Evolutionary conservation across 2,329 filamentous ascomycete species (phyloP), one percentile per base, ranked within the genome.

Genomic region (Monilinia aucupariae): DNA sequence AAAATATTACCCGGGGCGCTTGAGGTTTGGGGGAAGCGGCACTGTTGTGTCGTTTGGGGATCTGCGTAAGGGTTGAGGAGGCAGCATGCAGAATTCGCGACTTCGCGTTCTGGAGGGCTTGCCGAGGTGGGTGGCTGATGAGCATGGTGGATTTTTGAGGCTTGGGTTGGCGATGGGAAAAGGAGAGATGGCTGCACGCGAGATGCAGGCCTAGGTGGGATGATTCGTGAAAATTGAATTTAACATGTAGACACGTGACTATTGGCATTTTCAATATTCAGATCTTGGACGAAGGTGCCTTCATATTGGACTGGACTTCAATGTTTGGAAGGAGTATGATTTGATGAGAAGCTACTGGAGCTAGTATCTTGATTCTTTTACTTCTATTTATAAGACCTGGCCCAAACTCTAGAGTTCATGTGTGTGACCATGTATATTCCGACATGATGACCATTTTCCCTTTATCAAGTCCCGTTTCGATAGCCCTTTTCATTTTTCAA

Each of bases 1-100:
- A 97, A 79, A 99, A 97, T 71, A 97, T 85, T 64, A 88, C 80
- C 39, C 20, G 37, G 4, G 43, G 10, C 41, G 45, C 13, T 1
- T 32, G 48, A 45, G 59, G 3, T 13, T 43, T 45, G 41, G 41
- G 41, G 41, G 20, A 45, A 17, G 41, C 17, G 4, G 32, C 52
- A 37, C 51, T 62, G n/a, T 32, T 25, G 27, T 60, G 25, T 39
- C 52, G 25, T 47, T 37, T 27, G 9, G 15, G 22, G 22, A 22
- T 9, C 32, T 32, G 32, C 20, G 34, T 62, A 3, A n/a, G 47
- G 20, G 4, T 32, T 27, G 47, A 34, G 25, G 34, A 10, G 7
- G 41, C n/a, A 12, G 43, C 54, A 10, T 22, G 41, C 27, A 56
- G 41, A 37, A 34, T 56, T 12, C 60, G 60, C 58, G 60, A 58